A percentile compares a stretch with the other conserved stretches of the same genome.
Conservation (phyloP, 2,329 filamentous ascomycete species). For the Fusarium oxysporum region DNA sequence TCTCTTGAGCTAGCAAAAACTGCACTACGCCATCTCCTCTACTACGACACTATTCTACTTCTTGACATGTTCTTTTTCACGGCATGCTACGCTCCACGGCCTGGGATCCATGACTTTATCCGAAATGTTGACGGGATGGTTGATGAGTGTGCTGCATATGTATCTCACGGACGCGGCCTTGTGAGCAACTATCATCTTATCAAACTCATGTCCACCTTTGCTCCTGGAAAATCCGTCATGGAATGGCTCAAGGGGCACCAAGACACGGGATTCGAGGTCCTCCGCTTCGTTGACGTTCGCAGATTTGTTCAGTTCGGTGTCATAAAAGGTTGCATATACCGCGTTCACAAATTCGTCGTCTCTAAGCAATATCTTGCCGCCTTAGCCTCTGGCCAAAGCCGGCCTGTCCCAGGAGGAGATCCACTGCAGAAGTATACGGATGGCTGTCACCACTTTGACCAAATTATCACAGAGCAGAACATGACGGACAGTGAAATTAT, state of each 20-base stretch:
- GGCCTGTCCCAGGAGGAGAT: conserved; percentile 56
- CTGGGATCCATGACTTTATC: conserved; percentile 83
- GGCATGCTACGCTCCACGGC: conserved; percentile 86
- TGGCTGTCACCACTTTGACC: conserved; percentile 81
- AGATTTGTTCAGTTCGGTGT: conserved; percentile 95
- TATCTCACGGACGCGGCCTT: conserved; percentile 64
- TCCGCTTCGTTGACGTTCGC: conserved; percentile 85
- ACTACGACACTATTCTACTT: conserved; percentile 90
- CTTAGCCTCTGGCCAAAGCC: conserved; percentile 65
- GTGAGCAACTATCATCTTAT: conserved; percentile 75
- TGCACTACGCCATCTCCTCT: conserved; percentile 88
- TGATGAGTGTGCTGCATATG: conserved; percentile 89
- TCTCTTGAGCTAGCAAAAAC: conserved; percentile 88
- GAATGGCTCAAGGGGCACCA: conserved; percentile 86
- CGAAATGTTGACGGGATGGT: conserved; percentile 79
- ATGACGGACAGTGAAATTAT: conserved; percentile 77
- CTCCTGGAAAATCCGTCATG: conserved; percentile 83
- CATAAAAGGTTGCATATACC: conserved; percentile 93
- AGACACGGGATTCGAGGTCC: conserved; percentile 70
- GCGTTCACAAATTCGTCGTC: conserved; percentile 91
- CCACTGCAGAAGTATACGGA: conserved; percentile 76
- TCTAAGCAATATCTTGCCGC: conserved; percentile 70
- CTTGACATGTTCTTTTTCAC: conserved; percentile 96
- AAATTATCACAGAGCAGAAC: conserved; percentile 82
- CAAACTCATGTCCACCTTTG: conserved; percentile 86